phyloP scores from a whole-genome alignment of 768 basidiomycete species.

The Podaxis pistillaris region DNA sequence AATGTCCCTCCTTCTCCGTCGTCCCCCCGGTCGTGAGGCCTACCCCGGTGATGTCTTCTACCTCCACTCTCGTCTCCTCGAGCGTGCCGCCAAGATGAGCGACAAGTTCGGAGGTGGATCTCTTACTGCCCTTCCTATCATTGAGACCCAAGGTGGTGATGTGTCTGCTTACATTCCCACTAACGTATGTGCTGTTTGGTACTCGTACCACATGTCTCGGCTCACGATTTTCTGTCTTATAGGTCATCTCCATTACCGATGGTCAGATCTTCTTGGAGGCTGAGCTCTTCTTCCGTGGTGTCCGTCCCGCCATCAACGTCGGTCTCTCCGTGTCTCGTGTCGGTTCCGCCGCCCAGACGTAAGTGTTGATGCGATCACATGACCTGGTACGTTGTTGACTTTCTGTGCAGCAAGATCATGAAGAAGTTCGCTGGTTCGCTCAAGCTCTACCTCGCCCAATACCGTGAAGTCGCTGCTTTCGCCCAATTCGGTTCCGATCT shows the following conservation, averaged over 20 bases:
- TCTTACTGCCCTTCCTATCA: conserved; percentile 97
- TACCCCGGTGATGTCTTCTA: conserved; percentile 99
- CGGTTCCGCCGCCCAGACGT: conserved; percentile 99
- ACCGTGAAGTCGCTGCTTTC: conserved; percentile 99
- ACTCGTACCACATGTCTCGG: conserved; percentile 9
- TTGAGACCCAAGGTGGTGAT: conserved; percentile 99
- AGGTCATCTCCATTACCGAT: conserved; percentile 99
- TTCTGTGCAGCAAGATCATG: conserved; percentile 82
- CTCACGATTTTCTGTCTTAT: conserved; percentile 10
- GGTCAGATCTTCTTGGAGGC: conserved; percentile 99
- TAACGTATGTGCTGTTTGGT: conserved; percentile 51
- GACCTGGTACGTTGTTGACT: conserved; percentile 2
- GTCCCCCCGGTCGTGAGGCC: conserved; percentile 99
- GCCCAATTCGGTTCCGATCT: conserved; percentile 99
- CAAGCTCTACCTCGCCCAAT: conserved; percentile 99
- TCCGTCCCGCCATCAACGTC: conserved; percentile 99
- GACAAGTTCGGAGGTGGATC: conserved; percentile 99
- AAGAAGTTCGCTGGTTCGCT: conserved; percentile 99
- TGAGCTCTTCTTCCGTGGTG: conserved; percentile 99
- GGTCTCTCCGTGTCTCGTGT: conserved; percentile 99
- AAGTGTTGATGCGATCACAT: conserved; percentile 29
- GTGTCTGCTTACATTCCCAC: conserved; percentile 99
- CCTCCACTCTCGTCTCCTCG: conserved; percentile 99
- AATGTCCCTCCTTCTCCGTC: conserved; percentile 99
- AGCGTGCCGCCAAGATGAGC: conserved; percentile 99